phyloP scores from a whole-genome alignment of 768 basidiomycete genomes.

The Leccinum uliginosum region DNA sequence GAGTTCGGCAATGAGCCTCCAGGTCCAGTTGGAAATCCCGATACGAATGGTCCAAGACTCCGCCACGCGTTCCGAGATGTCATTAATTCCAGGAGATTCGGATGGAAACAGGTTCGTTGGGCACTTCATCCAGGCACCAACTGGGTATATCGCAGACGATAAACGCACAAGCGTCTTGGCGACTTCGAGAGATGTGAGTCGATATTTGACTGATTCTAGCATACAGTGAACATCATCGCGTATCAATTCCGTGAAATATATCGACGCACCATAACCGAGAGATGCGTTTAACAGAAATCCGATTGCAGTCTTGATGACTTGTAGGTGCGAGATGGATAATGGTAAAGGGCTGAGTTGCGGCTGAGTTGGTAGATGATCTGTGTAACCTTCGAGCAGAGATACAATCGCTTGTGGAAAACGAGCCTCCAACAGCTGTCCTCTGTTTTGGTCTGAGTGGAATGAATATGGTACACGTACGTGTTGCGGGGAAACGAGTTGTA shows the following conservation, averaged over 20 bases:
- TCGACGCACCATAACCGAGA: constrained; percentile 63
- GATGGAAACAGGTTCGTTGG: constrained; percentile 21
- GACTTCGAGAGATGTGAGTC: constrained; percentile 65
- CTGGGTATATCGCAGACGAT: constrained; percentile 67
- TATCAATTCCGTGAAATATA: not conserved
- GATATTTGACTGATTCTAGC: constrained; percentile 66
- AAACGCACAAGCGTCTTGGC: constrained; percentile 65
- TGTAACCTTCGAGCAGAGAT: constrained; percentile 64
- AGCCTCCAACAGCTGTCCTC: constrained; percentile 64
- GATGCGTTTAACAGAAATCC: constrained; percentile 78
- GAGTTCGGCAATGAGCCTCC: constrained; percentile 70
- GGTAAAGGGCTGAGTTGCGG: constrained; percentile 40
- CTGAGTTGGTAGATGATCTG: constrained; percentile 38
- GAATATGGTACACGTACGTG: constrained; percentile 3
- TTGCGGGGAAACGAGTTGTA: not conserved
- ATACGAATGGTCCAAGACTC: constrained; percentile 67
- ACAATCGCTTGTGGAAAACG: constrained; percentile 65
- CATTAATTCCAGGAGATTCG: constrained; percentile 13
- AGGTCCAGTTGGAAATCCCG: constrained; percentile 69
- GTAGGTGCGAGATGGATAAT: constrained; percentile 59
- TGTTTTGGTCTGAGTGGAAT: constrained; percentile 59
- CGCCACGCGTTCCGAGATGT: constrained; percentile 25
- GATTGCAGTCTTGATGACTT: constrained; percentile 70
- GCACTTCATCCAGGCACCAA: constrained; percentile 55
- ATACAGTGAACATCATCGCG: constrained; percentile 2